Conservation (phyloP, 2,329 filamentous ascomycete genomes). For the Exophiala mesophila region DNA sequence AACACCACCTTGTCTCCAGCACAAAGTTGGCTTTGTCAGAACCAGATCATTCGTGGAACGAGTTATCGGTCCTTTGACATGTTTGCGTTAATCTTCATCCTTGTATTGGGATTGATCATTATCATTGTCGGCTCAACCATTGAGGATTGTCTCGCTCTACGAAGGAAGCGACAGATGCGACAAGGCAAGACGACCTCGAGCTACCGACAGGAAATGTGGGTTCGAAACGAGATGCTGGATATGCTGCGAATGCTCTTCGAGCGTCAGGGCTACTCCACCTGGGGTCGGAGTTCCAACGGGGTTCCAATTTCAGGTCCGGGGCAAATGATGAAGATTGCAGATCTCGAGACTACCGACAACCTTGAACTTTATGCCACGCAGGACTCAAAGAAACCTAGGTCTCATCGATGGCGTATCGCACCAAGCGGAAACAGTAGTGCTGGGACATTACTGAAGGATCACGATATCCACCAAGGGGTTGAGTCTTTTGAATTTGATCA, state of each 20-base stretch:
- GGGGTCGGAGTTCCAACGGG: not conserved
- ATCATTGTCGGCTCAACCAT: not conserved
- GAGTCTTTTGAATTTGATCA: not conserved
- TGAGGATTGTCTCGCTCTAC: not conserved
- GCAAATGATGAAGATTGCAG: not conserved
- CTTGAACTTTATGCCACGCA: not conserved
- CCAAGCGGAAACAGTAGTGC: not conserved
- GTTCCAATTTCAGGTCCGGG: not conserved
- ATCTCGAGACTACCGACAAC: not conserved
- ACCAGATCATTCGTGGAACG: constrained; percentile 1
- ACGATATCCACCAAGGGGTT: not conserved
- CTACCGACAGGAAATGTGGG: not conserved
- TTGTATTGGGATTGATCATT: not conserved
- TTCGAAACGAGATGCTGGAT: not conserved
- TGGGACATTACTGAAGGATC: not conserved
- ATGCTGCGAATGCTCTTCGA: not conserved
- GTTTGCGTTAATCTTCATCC: not conserved
- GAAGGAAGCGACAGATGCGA: not conserved
- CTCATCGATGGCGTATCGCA: not conserved
- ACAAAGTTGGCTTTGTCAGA: not conserved
- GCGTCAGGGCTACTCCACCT: not conserved
- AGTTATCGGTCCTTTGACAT: not conserved
- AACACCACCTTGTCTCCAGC: constrained; percentile 3
- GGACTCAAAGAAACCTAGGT: not conserved
- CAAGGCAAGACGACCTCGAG: not conserved